Conservation (phyloP, 2,329 filamentous ascomycete genomes). For the Paraphaeosphaeria sporulosa region DNA sequence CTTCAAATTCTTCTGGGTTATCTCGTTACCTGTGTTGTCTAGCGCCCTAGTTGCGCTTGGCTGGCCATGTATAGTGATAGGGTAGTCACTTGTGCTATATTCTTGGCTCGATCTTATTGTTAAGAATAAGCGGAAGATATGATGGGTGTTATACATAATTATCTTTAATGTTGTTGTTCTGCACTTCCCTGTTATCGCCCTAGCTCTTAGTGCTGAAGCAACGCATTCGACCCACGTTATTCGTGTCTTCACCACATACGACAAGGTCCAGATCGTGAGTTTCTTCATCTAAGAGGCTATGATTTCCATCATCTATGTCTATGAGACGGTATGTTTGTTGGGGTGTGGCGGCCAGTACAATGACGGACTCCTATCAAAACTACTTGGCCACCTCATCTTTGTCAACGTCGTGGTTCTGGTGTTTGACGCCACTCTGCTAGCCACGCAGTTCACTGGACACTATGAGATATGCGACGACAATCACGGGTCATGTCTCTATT, state of each 20-base stretch:
- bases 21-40: slow-evolving; percentile 42
- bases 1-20: slow-evolving; percentile 42
- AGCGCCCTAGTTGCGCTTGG: slow-evolving; percentile 50
- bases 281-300: slow-evolving; percentile 50
- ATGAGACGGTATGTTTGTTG: slow-evolving; percentile 48
- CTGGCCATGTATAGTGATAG: not conserved
- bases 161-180: slow-evolving; percentile 40
- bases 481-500: too few species aligned
- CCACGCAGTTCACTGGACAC: slow-evolving; percentile 47
- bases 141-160: slow-evolving; percentile 63
- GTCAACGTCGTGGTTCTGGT: slow-evolving; percentile 49
- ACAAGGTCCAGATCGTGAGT: slow-evolving; percentile 50
- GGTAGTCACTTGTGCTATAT: not conserved
- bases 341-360: not conserved
- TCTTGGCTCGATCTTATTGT: slow-evolving; percentile 1
- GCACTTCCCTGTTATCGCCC: slow-evolving; percentile 61
- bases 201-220: slow-evolving; percentile 59
- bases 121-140: slow-evolving; percentile 12
- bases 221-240: slow-evolving; percentile 15
- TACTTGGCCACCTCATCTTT: slow-evolving; percentile 34
- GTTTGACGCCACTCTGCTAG: slow-evolving; percentile 49
- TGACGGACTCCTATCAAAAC: not conserved
- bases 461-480: too few species aligned
- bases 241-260: slow-evolving; percentile 35
- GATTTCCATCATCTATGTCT: slow-evolving; percentile 57